phyloP scores from a whole-genome alignment of 192 early-diverging fungal genomes.

The Chytriomyces hyalinus region DNA sequence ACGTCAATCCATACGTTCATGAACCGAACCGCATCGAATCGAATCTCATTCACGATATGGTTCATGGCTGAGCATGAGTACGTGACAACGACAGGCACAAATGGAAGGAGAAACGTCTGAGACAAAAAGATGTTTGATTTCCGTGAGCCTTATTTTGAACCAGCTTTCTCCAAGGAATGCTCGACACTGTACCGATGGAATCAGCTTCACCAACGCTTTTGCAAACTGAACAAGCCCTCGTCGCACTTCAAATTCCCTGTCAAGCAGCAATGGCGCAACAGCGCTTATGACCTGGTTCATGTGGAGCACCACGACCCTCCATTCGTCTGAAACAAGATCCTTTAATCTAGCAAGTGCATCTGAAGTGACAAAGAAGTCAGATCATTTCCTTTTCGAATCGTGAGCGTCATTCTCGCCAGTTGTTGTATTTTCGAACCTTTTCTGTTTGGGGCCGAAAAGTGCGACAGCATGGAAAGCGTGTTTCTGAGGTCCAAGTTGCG shows the following conservation, averaged over 20 bases:
- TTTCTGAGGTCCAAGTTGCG: not conserved
- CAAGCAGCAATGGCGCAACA: constrained; percentile 6
- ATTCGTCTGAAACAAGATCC: constrained; percentile 7
- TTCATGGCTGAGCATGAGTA: constrained; percentile 30
- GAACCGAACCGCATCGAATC: constrained; percentile 22
- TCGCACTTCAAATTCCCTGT: constrained; percentile 24
- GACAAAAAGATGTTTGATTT: not conserved
- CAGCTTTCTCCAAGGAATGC: not conserved
- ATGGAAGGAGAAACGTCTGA: constrained; percentile 4
- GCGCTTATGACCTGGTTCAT: constrained; percentile 10
- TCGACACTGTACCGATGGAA: not conserved
- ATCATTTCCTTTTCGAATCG: not conserved
- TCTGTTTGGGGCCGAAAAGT: not conserved
- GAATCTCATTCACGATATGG: constrained; percentile 27
- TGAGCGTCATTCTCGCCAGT: not conserved
- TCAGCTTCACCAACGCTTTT: constrained; percentile 11
- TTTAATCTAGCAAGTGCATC: constrained; percentile 11
- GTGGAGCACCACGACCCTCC: not conserved
- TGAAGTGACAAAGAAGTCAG: not conserved
- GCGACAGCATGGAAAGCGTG: not conserved
- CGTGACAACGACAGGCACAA: constrained; percentile 16
- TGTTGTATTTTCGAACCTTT: not conserved
- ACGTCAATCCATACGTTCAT: constrained; percentile 20
- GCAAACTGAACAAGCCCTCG: constrained; percentile 18
- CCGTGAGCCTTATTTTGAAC: not conserved